Conservation (phyloP, 768 basidiomycete genomes). For the Trametes cingulata region DNA sequence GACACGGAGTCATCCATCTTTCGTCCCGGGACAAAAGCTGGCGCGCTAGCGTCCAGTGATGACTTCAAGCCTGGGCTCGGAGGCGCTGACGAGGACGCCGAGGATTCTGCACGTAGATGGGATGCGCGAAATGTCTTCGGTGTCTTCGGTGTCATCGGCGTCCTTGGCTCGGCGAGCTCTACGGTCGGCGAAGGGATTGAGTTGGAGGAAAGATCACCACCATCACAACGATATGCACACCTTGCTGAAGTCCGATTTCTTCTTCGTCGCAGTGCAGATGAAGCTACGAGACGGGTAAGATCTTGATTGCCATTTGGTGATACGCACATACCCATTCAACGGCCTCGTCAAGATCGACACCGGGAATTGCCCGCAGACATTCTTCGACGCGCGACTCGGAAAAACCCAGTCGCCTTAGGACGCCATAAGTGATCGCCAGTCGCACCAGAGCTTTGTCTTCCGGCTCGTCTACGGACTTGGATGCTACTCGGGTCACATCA, state of each 20-base stretch:
- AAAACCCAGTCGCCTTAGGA: constrained; percentile 78
- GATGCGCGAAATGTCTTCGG: constrained; percentile 13
- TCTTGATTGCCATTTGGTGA: background rate
- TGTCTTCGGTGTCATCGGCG: constrained; percentile 13
- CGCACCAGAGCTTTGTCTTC: constrained; percentile 72
- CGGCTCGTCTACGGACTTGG: constrained; percentile 48
- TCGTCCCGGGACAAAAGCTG: constrained; percentile 39
- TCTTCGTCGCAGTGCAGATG: constrained; percentile 62
- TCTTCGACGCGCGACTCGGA: constrained; percentile 64
- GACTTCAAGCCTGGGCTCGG: constrained; percentile 11
- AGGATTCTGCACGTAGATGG: constrained; percentile 7
- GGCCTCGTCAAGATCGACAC: constrained; percentile 83
- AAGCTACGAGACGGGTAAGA: constrained; percentile 47
- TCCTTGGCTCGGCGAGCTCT: constrained; percentile 10
- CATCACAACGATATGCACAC: too few relatives aligned
- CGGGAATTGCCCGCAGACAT: constrained; percentile 64
- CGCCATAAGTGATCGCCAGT: constrained; percentile 80
- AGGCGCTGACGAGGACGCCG: background rate
- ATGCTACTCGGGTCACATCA: constrained; percentile 27
- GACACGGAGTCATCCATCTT: background rate
- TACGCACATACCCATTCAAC: constrained; percentile 77
- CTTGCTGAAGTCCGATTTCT: constrained; percentile 47
- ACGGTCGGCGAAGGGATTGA: background rate
- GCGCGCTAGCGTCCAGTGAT: constrained; percentile 41
- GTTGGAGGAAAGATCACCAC: background rate